phyloP scores from a whole-genome alignment of 1,284 basidiomycete genomes.

The Sporisorium iseilematis-ciliati region DNA sequence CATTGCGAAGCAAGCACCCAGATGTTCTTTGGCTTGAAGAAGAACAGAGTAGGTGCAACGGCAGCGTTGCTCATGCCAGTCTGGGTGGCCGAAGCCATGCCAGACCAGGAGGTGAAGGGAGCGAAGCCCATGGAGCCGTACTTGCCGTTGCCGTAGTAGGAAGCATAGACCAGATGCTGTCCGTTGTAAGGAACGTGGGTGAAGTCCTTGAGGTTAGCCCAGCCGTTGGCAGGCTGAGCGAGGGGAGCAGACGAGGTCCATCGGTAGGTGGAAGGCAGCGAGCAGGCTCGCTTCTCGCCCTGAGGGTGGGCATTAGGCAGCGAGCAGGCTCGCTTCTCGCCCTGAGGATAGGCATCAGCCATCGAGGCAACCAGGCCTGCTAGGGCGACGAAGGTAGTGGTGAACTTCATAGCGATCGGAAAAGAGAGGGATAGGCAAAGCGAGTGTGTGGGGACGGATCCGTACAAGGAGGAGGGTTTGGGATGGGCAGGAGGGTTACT shows the following conservation, averaged over 20 bases:
- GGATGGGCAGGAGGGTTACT: not conserved
- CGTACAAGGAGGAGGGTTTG: not conserved
- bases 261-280: conserved; percentile 26
- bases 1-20: conserved; percentile 38
- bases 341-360: conserved; percentile 3
- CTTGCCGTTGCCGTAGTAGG: conserved; percentile 19
- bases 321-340: conserved; percentile 26
- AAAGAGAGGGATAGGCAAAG: not conserved
- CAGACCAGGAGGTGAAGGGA: conserved; percentile 24
- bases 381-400: conserved; percentile 11
- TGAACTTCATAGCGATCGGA: conserved; percentile 28
- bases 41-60: conserved; percentile 34
- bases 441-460: not conserved
- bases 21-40: conserved; percentile 15
- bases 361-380: conserved; percentile 29
- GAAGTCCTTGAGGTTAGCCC: conserved; percentile 32
- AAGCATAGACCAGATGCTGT: conserved; percentile 34
- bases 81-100: conserved; percentile 36
- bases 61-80: conserved; percentile 15
- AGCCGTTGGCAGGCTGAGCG: conserved; percentile 29
- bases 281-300: conserved; percentile 22
- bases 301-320: conserved; percentile 5
- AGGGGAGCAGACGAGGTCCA: conserved; percentile 35
- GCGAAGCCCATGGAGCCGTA: conserved; percentile 43
- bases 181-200: conserved; percentile 44